Evolutionary conservation across 169 alveolate species (phyloP), one percentile per base, ranked within the genome.

Genomic region (Cytauxzoon felis): DNA sequence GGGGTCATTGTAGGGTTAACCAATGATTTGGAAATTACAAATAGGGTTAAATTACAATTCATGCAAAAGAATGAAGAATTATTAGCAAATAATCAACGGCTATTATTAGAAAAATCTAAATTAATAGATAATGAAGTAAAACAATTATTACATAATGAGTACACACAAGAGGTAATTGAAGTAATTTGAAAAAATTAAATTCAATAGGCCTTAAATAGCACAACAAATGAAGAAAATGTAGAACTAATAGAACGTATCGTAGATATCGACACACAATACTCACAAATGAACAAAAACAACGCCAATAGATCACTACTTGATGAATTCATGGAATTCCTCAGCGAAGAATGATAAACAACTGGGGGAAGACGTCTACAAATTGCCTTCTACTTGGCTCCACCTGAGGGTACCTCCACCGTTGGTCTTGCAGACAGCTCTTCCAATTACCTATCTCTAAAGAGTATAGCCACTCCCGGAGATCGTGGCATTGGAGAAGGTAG

Each of bases 1-100:
- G 43, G 27, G 32, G 67, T 61, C 32, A 51, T 71, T 33, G 65
- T 43, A 60, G 42, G 53, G 21, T 45, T 71, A 13, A 57, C 65
- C 27, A 65, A 47, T 7, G 49, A 65, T 5, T 43, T 71, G 21
- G 61, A 41, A 21, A 56, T 32, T 34, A 62, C 82, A 32, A 71
- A 71, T 34, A 38, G 72, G n/a, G 67, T 71, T 24, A 59, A 71
- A 21, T 48, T 65, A 8, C 82, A 71, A 52, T 23, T 71, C 0
- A 57, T 71, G 23, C 69, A 71, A 58, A 71, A 71, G 78, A 71
- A 71, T 51, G 82, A 71, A 32, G 65, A 71, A 49, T 76, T 71
- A 23, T 48, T 71, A 29, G 73, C 82, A 30, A 29, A 57, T n/a
- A 71, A 71, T 29, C 82, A 71, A 53, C 6, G 67, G 33, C 30